Conservation (phyloP, 192 early-diverging fungal genomes). For the Haplosporangium gracile region DNA sequence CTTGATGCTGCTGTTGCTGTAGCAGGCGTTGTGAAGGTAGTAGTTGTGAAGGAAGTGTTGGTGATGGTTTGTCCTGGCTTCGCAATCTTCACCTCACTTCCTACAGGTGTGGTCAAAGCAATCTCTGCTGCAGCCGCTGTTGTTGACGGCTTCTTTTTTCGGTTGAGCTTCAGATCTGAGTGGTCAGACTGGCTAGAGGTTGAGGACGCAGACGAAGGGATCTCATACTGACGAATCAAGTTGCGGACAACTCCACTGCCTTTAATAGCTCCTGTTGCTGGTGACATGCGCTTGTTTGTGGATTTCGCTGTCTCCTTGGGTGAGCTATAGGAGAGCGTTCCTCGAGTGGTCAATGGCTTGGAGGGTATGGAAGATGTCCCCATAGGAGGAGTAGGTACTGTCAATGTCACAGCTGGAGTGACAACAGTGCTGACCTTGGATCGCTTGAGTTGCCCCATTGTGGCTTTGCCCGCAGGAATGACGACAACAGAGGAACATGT, state of each 20-base stretch:
- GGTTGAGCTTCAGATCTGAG: not conserved
- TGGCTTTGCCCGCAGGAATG: no score
- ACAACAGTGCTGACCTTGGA: not conserved
- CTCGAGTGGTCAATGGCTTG: not conserved
- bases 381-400: not conserved
- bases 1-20: not conserved
- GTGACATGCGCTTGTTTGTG: conserved; percentile 1
- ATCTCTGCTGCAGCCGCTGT: no score
- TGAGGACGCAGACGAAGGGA: not conserved
- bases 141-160: not conserved
- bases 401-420: not conserved
- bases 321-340: not conserved
- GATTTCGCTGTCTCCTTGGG: not conserved
- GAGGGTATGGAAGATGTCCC: not conserved
- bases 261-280: not conserved
- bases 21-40: no score
- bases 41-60: no score
- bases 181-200: not conserved
- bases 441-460: not conserved
- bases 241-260: not conserved
- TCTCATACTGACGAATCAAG: not conserved
- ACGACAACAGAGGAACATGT: no score
- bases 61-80: no score
- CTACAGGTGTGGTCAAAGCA: no score
- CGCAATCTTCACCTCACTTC: no score